Percentiles rank a stretch among this genome's conserved stretches.
These are phyloP conservation scores for Cladosporium sp. DNA, from an alignment of 2,329 filamentous ascomycete genomes.

Conservation along the genomic window DNA sequence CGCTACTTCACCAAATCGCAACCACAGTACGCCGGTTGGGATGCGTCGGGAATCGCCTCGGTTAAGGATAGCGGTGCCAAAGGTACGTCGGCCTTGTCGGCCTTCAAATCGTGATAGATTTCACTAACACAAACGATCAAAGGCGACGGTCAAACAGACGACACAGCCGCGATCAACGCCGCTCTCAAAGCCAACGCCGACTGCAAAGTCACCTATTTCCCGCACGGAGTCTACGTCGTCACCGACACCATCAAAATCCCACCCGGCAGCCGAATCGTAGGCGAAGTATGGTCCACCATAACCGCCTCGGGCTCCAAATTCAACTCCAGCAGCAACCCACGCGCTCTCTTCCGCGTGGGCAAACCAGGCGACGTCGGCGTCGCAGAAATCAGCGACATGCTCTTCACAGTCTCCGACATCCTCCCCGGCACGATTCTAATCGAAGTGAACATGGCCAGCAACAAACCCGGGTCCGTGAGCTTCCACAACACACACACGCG, in stretches of 20 bases:
- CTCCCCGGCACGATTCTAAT: slow-evolving; percentile 43
- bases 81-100: slow-evolving; percentile 9
- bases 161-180: slow-evolving; percentile 69
- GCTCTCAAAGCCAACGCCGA: slow-evolving; percentile 53
- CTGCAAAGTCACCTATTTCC: slow-evolving; percentile 65
- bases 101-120: not conserved
- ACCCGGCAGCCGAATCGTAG: slow-evolving; percentile 52
- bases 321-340: slow-evolving; percentile 54
- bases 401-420: slow-evolving; percentile 48
- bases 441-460: slow-evolving; percentile 49
- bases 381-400: slow-evolving; percentile 67
- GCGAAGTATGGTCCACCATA: slow-evolving; percentile 56
- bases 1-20: slow-evolving; percentile 40
- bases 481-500: slow-evolving; percentile 34
- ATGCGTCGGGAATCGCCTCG: slow-evolving; percentile 41
- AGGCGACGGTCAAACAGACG: slow-evolving; percentile 56
- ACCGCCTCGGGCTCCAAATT: slow-evolving; percentile 55
- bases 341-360: slow-evolving; percentile 65
- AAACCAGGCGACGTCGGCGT: slow-evolving; percentile 58
- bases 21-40: slow-evolving; percentile 43
- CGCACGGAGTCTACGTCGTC: slow-evolving; percentile 69
- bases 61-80: slow-evolving; percentile 41
- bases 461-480: slow-evolving; percentile 46
- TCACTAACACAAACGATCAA: slow-evolving; percentile 29
- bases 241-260: slow-evolving; percentile 65